phyloP scores from a whole-genome alignment of 352 stramenopile species.

The Aphanomyces astaci region DNA sequence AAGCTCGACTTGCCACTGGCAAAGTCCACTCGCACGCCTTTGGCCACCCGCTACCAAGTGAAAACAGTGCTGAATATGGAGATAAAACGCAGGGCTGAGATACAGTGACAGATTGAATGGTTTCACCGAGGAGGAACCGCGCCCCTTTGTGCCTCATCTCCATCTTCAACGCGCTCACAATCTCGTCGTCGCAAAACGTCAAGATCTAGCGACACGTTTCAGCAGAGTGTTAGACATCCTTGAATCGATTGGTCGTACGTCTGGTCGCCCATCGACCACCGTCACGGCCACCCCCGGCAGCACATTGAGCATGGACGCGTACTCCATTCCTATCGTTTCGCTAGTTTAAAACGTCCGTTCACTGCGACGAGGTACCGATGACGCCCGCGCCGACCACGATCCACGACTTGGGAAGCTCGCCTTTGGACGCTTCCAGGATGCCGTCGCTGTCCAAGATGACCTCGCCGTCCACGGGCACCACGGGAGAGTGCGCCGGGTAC shows the following conservation, averaged over 20 bases:
- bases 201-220: slow-evolving; percentile 40
- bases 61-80: neutral
- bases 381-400: slow-evolving; percentile 80
- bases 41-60: slow-evolving; percentile 21
- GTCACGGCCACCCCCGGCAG: slow-evolving; percentile 78
- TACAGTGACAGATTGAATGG: slow-evolving; percentile 62
- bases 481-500: slow-evolving; percentile 58
- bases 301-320: slow-evolving; percentile 87
- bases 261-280: slow-evolving; percentile 68
- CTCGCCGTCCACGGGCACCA: slow-evolving; percentile 79
- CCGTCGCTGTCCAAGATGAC: slow-evolving; percentile 76
- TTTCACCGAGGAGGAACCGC: slow-evolving; percentile 78
- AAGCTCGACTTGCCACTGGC: slow-evolving; percentile 62
- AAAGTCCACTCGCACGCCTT: slow-evolving; percentile 62
- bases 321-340: slow-evolving; percentile 58
- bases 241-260: slow-evolving; percentile 39
- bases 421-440: slow-evolving; percentile 62
- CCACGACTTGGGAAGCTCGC: slow-evolving; percentile 57
- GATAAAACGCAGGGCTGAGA: neutral
- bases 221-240: too few species aligned
- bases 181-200: slow-evolving; percentile 78
- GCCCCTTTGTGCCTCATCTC: slow-evolving; percentile 85
- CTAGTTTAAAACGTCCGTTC: neutral
- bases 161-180: slow-evolving; percentile 82
- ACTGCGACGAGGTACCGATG: slow-evolving; percentile 36